Conservation (phyloP, 208 protist genomes). For the Leishmania martiniquensis region DNA sequence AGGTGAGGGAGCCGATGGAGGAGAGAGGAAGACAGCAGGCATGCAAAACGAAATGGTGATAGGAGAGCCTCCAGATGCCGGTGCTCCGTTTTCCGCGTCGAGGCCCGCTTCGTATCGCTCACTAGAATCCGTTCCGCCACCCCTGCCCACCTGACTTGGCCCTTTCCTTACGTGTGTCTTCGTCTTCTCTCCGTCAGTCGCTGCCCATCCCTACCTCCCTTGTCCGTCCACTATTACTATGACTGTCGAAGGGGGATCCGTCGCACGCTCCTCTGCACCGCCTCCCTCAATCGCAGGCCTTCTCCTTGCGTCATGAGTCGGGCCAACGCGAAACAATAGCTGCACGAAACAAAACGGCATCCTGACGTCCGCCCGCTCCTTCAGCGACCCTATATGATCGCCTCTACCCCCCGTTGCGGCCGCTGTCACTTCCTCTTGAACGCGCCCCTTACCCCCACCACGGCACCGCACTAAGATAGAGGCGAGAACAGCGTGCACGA, state of each 20-base stretch:
- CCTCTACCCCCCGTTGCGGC: background rate
- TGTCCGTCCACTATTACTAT: constrained; percentile 1
- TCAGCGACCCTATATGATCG: background rate
- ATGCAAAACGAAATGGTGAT: background rate
- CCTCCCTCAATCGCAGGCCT: background rate
- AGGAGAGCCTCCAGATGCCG: background rate
- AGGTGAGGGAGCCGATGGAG: background rate
- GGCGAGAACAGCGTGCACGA: background rate
- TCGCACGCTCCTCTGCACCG: background rate
- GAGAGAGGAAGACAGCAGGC: too few relatives aligned
- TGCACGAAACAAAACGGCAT: background rate
- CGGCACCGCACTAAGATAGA: background rate
- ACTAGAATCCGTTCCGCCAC: background rate
- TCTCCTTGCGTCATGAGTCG: background rate
- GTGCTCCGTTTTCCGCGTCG: background rate
- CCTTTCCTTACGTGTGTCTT: background rate
- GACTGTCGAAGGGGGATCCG: background rate
- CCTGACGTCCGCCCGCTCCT: background rate
- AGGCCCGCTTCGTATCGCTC: background rate
- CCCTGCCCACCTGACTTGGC: background rate
- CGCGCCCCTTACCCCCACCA: background rate
- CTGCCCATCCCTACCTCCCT: background rate
- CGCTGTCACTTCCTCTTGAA: background rate
- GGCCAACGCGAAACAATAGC: background rate
- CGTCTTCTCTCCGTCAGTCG: background rate